phyloP scores from a whole-genome alignment of 75 land plant species.

The Pinus tabuliformis region DNA sequence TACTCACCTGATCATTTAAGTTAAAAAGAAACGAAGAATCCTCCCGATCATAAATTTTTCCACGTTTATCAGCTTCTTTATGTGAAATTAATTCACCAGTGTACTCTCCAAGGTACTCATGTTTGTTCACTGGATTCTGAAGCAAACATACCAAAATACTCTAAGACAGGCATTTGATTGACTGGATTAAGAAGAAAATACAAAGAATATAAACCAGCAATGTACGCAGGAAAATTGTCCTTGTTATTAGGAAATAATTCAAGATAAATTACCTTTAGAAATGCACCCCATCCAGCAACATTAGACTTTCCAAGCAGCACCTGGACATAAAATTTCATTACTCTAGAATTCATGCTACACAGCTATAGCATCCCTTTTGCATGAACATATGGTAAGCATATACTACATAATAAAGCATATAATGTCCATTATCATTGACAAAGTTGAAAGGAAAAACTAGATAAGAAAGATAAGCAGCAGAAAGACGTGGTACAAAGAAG shows the following conservation, averaged over 20 bases:
- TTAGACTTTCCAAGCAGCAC: constrained; percentile 88
- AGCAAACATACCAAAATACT: neutral
- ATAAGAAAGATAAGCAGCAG: neutral
- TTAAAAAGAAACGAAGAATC: constrained; percentile 97
- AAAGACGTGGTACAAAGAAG: neutral
- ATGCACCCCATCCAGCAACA: constrained; percentile 99
- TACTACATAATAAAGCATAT: neutral
- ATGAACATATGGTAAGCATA: neutral
- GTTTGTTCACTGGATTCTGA: constrained; percentile 90
- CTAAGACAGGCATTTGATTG: constrained; percentile 3
- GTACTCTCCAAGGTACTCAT: constrained; percentile 98
- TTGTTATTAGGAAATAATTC: neutral
- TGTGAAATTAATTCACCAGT: constrained; percentile 98
- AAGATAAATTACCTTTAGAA: constrained; percentile 59
- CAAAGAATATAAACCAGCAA: neutral
- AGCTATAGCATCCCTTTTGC: too few species aligned
- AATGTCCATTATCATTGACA: neutral
- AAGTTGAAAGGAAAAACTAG: neutral
- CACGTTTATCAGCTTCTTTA: constrained; percentile 95
- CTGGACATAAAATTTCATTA: constrained; percentile 31
- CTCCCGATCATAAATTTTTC: constrained; percentile 97
- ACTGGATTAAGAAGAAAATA: neutral
- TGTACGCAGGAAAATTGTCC: neutral
- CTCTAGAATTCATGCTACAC: too few species aligned
- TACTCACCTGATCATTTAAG: constrained; percentile 92